Conservation (phyloP, 495 filamentous ascomycete genomes). For the Penicillium herquei region DNA sequence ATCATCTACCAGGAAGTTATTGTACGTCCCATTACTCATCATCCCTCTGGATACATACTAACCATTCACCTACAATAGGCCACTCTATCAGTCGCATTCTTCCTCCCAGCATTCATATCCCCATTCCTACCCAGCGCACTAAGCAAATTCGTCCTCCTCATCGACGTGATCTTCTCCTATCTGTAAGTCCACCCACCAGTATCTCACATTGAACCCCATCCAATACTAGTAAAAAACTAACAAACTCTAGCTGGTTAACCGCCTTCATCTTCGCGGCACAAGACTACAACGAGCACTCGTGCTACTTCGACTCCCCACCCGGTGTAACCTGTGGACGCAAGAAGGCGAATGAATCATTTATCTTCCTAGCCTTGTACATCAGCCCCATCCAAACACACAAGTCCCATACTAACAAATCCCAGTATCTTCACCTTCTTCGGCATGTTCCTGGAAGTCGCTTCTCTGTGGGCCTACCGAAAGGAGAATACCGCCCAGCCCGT, state of each 20-base stretch:
- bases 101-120: slow-evolving; percentile 55
- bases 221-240: too few relatives aligned
- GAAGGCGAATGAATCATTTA: slow-evolving; percentile 57
- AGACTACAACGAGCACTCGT: slow-evolving; percentile 47
- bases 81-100: slow-evolving; percentile 56
- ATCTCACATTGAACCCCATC: too few relatives aligned
- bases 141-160: slow-evolving; percentile 46
- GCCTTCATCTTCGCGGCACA: slow-evolving; percentile 58
- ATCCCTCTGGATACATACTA: background rate
- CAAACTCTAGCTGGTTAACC: slow-evolving; percentile 53
- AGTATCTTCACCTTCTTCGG: slow-evolving; percentile 49
- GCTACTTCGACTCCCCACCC: slow-evolving; percentile 32
- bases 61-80: slow-evolving; percentile 31
- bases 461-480: slow-evolving; percentile 45
- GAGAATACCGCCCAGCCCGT: slow-evolving; percentile 15
- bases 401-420: background rate
- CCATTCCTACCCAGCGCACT: slow-evolving; percentile 43
- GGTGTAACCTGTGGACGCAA: slow-evolving; percentile 31
- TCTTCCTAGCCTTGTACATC: slow-evolving; percentile 60
- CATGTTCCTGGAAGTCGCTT: slow-evolving; percentile 51
- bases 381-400: background rate
- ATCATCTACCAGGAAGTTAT: slow-evolving; percentile 57
- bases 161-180: slow-evolving; percentile 63
- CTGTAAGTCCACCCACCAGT: too few relatives aligned
- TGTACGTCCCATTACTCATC: slow-evolving; percentile 35